A percentile compares a stretch with the other conserved stretches of the same genome.
phyloP scores from a whole-genome alignment of 116 monocot genomes.

The Cymodocea nodosa region DNA sequence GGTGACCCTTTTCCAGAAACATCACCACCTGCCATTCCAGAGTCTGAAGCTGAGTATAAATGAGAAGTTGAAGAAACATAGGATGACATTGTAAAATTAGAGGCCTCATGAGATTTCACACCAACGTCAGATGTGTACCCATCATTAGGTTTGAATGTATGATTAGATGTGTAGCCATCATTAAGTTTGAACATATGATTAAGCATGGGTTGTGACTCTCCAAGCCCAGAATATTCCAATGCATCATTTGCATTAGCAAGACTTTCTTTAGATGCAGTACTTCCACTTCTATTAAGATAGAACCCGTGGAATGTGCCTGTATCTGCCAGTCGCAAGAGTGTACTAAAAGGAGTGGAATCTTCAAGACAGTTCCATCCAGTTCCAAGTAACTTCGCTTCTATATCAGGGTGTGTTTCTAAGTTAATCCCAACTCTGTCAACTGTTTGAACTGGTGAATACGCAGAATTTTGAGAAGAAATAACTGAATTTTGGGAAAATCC shows the following conservation, averaged over 20 bases:
- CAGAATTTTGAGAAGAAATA: constrained; percentile 46
- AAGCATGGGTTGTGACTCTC: constrained; percentile 4
- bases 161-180: not conserved
- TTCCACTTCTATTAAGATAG: constrained; percentile 4
- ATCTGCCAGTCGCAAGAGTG: constrained; percentile 28
- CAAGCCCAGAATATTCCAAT: constrained; percentile 3
- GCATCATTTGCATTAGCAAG: constrained; percentile 4
- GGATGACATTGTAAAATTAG: too few species aligned
- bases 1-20: not conserved
- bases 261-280: not conserved
- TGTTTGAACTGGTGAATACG: constrained; percentile 22
- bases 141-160: not conserved
- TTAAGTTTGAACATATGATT: constrained; percentile 2
- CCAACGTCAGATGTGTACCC: too few species aligned
- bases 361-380: constrained; percentile 13
- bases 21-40: not conserved
- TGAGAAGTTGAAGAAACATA: too few species aligned
- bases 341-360: constrained; percentile 25
- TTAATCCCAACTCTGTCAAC: constrained; percentile 10
- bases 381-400: constrained; percentile 9
- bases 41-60: too few species aligned
- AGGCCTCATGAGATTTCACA: too few species aligned
- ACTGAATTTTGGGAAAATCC: constrained; percentile 49
- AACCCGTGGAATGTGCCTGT: constrained; percentile 8
- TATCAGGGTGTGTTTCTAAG: constrained; percentile 18